Percentiles rank a stretch among this genome's conserved stretches.
Evolutionary conservation across 164 flowering plant genomes (phyloP).

Genomic region (Saururus chinensis): DNA sequence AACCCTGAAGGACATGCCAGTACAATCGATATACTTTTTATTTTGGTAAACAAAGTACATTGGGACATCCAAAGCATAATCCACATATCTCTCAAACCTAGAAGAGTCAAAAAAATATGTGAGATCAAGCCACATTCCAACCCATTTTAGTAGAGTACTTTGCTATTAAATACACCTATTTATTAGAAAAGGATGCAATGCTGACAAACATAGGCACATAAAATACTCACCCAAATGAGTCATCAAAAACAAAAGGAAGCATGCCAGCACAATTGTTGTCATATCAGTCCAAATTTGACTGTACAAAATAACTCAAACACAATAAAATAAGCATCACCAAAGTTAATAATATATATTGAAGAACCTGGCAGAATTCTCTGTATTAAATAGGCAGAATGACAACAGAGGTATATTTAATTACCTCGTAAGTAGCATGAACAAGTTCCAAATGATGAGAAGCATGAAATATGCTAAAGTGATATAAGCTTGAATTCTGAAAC

Average conservation of each 20-base stretch:
- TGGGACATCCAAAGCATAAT: conserved; percentile 97
- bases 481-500: too few species aligned
- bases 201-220: too few species aligned
- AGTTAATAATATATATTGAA: not conserved
- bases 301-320: conserved; percentile 11
- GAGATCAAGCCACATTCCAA: not conserved
- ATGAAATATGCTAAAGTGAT: too few species aligned
- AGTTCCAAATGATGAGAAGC: too few species aligned
- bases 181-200: too few species aligned
- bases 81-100: conserved; percentile 98
- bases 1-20: conserved; percentile 94
- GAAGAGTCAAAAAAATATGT: conserved; percentile 5
- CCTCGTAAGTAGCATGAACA: too few species aligned
- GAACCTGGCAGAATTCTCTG: too few species aligned
- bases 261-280: conserved; percentile 91
- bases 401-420: too few species aligned
- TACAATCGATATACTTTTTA: conserved; percentile 85
- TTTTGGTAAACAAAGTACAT: conserved; percentile 93
- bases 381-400: too few species aligned
- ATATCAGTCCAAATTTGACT: conserved; percentile 93
- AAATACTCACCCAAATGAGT: conserved; percentile 77
- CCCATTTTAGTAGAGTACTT: not conserved
- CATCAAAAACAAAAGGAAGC: conserved; percentile 98
- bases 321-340: conserved; percentile 1
- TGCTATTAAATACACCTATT: too few species aligned